Conservation (phyloP, 306 rosid species). For the Glycine tomentella region DNA sequence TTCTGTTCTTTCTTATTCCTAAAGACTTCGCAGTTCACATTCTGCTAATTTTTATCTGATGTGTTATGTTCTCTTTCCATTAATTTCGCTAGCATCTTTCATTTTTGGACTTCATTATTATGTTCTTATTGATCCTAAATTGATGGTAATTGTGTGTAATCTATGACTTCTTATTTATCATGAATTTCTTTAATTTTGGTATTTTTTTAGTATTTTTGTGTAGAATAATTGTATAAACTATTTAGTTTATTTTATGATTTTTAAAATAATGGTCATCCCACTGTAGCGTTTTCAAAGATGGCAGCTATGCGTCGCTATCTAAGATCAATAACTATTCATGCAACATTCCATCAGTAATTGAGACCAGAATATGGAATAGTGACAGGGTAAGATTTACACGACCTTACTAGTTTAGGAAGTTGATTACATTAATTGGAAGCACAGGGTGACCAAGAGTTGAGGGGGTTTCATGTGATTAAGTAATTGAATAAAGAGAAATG, state of each 20-base stretch:
- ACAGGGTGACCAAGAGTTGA: constrained; percentile 32
- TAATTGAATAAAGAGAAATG: constrained; percentile 2
- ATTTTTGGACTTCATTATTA: background rate
- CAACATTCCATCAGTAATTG: background rate
- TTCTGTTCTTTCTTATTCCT: background rate
- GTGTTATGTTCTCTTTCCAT: background rate
- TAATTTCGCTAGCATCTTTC: background rate
- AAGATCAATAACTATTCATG: background rate
- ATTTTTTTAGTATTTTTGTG: too few species aligned
- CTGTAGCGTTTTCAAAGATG: too few species aligned
- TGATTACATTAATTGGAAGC: constrained; percentile 28
- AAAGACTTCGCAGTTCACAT: background rate
- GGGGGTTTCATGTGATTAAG: constrained; percentile 13
- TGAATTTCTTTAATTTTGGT: too few species aligned
- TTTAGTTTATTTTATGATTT: too few species aligned
- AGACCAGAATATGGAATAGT: constrained; percentile 22
- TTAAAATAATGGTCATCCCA: too few species aligned
- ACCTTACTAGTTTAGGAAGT: constrained; percentile 8
- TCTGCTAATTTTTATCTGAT: background rate
- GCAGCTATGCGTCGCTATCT: background rate
- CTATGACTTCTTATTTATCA: too few species aligned
- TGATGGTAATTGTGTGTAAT: too few species aligned
- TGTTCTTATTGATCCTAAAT: background rate
- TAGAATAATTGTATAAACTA: too few species aligned
- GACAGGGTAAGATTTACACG: background rate